Evolutionary conservation across 1,284 basidiomycete genomes (phyloP), one percentile per base, ranked within the genome.

Genomic region (Cryptococcus wingfieldii): DNA sequence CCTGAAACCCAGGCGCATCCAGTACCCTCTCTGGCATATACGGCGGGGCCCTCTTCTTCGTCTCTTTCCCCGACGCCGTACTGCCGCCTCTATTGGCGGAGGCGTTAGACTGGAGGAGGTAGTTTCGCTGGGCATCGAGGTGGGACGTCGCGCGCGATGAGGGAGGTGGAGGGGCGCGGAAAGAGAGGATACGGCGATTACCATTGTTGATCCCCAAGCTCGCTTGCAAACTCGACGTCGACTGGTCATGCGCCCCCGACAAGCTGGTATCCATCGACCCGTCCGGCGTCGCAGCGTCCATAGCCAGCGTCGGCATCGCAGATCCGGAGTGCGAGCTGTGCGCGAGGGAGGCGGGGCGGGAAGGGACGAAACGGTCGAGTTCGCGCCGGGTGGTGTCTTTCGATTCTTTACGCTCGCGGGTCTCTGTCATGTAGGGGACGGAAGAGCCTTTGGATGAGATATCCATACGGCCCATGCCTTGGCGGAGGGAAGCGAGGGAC

Each of bases 1-100:
- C 92, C 42, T 89, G 83, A 80, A 97, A 88, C 1, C 90, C 91
- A 0, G 94, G 93, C 0, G 96, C 96, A 68, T 98, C 96, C 12
- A 99, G 82, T 2, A 97, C 91, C 25, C 91, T 83, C 67, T 96
- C 90, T 88, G 92, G 59, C 84, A 86, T 0, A 86, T 91, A 69
- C 3, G 72, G 71, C 1, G 67, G 66, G 14, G 60, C 55, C 59
- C 72, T 71, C 63, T 70, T 70, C 0, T 51, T 39, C 0, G 53
- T 53, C 37, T 56, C 59, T 44, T 64, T 65, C 3, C 63, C 43
- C 1, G 55, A 58, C 7, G 61, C 51, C 0, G 56, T 56, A 5
- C 58, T 60, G 2, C 59, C 56, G 7, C 66, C 68, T 18, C 68
- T 51, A 50, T 61, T 70, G 19, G 68, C 54, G 2, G 69, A 47